Base-by-base conservation (phyloP, 1,139 yeast species). In the Suhomyces taliae region DNA sequence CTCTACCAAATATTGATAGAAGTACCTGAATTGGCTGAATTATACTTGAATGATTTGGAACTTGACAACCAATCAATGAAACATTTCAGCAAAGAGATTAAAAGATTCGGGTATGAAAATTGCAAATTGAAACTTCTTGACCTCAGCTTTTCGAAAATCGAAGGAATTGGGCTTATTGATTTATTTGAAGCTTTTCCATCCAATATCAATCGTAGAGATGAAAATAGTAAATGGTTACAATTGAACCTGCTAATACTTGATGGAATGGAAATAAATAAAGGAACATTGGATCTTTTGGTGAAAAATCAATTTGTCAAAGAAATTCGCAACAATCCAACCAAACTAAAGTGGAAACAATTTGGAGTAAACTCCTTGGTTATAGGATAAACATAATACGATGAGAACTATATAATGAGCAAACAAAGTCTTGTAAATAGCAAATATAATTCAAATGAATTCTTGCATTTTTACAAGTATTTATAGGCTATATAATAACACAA, bases 101-200 rank as follows among this genome's bases (percentile, higher is more conserved):
- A 44, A 11, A 50, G 50, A 11, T 49, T 55, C 29, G 63, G 65
- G 0, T 48, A 62, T n/a, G 48, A 47, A 2, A 46, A 54, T 1
- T 51, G 60, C 34, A 46, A 48, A 1, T 57, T 72, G 29, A 54
- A 56, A 11, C 42, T 58, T 2, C 53, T 74, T 19, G 79, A 74
- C 50, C 49, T 74, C 10, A 70, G 78, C 48, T 73, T 70, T 47
- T 49, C 46, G 3, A 61, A 56, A 38, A 57, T 74, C 5, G 70
- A 69, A 45, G 79, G 79, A 0, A 62, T 69, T 24, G 77, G 78
- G 1, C 56, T 74, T n/a, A 62, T 74, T 47, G 66, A 63, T 44
- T 53, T 74, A 12, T 63, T 72, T 36, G 51, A 51, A 39, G 61
- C 60, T 6, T 48, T 50, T 10, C 54, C 55, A 24, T 40, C 49